Evolutionary conservation across 2,329 filamentous ascomycete genomes (phyloP).

Genomic region (Paecilomyces sp.): DNA sequence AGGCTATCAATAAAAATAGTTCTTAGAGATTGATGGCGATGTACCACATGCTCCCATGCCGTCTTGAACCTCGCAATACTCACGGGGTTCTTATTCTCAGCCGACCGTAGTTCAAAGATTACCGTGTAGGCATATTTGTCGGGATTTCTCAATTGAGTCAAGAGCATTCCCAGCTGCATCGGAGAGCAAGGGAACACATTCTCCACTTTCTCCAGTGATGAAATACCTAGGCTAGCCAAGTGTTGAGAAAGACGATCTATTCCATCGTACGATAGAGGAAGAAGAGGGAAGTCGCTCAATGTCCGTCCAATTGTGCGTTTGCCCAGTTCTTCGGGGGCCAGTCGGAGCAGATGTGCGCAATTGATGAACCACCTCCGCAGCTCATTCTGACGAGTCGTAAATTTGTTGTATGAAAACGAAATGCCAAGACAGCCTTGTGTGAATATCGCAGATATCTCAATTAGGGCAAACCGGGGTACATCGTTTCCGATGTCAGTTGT

Average conservation of each 20-base stretch:
- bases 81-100: slow-evolving; percentile 2
- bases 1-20: slow-evolving; percentile 8
- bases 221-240: slow-evolving; percentile 2
- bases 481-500: slow-evolving; percentile 4
- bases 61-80: slow-evolving; percentile 6
- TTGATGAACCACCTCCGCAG: slow-evolving; percentile 7
- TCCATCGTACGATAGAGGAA: slow-evolving; percentile 9
- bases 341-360: slow-evolving; percentile 3
- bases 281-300: slow-evolving; percentile 13
- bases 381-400: slow-evolving; percentile 3
- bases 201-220: slow-evolving; percentile 12
- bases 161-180: slow-evolving; percentile 17
- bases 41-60: slow-evolving; percentile 11
- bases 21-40: slow-evolving; percentile 9
- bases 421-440: slow-evolving; percentile 6
- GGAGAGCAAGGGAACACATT: slow-evolving; percentile 16
- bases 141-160: slow-evolving; percentile 14
- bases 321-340: background rate
- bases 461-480: slow-evolving; percentile 9
- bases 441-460: slow-evolving; percentile 9
- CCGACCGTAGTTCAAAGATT: slow-evolving; percentile 8
- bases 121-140: slow-evolving; percentile 10
- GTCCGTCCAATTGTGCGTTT: background rate
- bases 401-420: slow-evolving; percentile 7
- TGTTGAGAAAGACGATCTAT: slow-evolving; percentile 3